Percentiles rank a stretch among this genome's conserved stretches.
These are phyloP conservation scores for Mycena crocata DNA, from an alignment of 768 basidiomycete genomes.

Conservation along the genomic window DNA sequence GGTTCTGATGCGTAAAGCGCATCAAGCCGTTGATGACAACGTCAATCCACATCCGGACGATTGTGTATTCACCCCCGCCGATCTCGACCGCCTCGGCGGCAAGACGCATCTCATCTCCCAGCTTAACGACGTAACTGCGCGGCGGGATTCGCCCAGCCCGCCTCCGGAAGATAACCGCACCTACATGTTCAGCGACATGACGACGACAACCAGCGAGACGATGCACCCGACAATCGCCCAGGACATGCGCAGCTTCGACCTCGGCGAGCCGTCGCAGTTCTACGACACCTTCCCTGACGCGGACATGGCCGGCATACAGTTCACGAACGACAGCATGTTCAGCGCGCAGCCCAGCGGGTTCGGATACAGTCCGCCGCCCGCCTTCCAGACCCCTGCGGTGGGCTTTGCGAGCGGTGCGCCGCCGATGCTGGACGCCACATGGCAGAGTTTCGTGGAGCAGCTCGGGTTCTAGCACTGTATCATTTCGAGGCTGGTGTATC, in stretches of 20 bases:
- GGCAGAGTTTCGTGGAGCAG: slow-evolving; percentile 78
- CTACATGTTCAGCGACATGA: slow-evolving; percentile 7
- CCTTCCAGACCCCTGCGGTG: slow-evolving; percentile 2
- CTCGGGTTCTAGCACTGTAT: slow-evolving; percentile 57
- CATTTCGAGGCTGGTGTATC: neutral
- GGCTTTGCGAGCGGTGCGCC: slow-evolving; percentile 34
- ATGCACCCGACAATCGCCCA: slow-evolving; percentile 67
- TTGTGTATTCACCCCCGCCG: slow-evolving; percentile 49
- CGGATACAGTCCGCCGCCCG: slow-evolving; percentile 5
- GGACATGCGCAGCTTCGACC: slow-evolving; percentile 58
- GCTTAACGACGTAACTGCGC: slow-evolving; percentile 3
- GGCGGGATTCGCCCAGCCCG: neutral
- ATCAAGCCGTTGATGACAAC: slow-evolving; percentile 49
- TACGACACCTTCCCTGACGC: slow-evolving; percentile 38
- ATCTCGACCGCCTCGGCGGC: slow-evolving; percentile 68
- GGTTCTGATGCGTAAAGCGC: slow-evolving; percentile 56
- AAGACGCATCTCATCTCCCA: slow-evolving; percentile 57
- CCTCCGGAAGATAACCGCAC: neutral
- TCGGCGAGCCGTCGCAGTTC: slow-evolving; percentile 40
- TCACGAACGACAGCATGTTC: slow-evolving; percentile 23
- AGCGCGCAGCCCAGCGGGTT: slow-evolving; percentile 24
- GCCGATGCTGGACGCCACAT: slow-evolving; percentile 67
- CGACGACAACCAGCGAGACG: slow-evolving; percentile 27
- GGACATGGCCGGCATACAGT: slow-evolving; percentile 47
- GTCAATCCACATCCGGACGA: slow-evolving; percentile 35